Evolutionary conservation across 1,139 yeast genomes (phyloP).

Genomic region (Debaryomyces singareniensis): DNA sequence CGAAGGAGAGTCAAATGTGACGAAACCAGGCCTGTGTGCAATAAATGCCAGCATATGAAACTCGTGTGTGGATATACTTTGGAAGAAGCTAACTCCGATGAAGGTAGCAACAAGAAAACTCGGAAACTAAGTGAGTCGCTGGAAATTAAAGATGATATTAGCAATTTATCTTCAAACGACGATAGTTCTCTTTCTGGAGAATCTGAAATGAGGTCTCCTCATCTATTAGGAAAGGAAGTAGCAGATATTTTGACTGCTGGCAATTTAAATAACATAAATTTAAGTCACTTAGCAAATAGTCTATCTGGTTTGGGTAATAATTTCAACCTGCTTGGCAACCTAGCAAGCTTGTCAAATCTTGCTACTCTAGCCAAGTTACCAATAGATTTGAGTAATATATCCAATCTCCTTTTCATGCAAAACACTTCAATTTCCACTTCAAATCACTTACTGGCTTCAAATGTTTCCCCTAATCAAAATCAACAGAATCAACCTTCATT

Average conservation of each 20-base stretch:
- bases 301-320: conserved; percentile 34
- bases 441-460: conserved; percentile 9
- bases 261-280: conserved; percentile 37
- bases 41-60: conserved; percentile 71
- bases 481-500: conserved; percentile 3
- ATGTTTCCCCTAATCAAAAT: conserved; percentile 7
- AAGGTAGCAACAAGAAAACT: neutral
- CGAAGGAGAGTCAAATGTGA: conserved; percentile 88
- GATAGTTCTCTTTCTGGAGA: neutral
- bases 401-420: conserved; percentile 15
- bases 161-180: neutral
- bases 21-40: conserved; percentile 74
- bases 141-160: neutral
- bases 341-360: conserved; percentile 35
- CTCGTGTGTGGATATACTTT: conserved; percentile 60
- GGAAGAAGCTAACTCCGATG: neutral
- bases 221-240: conserved; percentile 7
- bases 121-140: neutral
- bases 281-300: conserved; percentile 41
- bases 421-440: conserved; percentile 8
- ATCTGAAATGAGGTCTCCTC: neutral
- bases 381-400: conserved; percentile 33
- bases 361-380: conserved; percentile 43
- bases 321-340: conserved; percentile 29
- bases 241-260: conserved; percentile 32